Base-by-base conservation (phyloP, 345 rosid genomes). In the Diplotaxis tenuifolia region DNA sequence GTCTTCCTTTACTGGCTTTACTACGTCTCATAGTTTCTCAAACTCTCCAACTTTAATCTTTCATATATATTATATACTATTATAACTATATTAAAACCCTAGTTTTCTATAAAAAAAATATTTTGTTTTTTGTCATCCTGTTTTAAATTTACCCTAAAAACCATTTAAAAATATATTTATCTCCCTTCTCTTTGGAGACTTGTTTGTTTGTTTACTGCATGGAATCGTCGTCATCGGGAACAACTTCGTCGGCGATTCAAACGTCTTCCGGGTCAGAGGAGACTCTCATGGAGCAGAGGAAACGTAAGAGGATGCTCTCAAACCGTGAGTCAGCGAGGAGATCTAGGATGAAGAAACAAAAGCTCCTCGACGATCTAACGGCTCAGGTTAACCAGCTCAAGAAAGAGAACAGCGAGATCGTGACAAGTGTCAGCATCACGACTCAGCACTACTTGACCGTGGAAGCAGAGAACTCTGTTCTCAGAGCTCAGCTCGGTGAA, bases 1-100 rank as follows among this genome's bases (percentile, higher is more conserved):
- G 99, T 89, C 78, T 95, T 95, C 84, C 99, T 95, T 76, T 95
- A 95, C 89, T 95, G 93, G 92, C 74, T 95, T 65, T 95, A 95
- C 82, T 95, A 95, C 65, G 99, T 95, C 78, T 95, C 99, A 84
- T 95, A 82, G 81, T 83, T 79, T 63, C 72, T 32, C 15, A 54
- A 42, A 4, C 1, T 16, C 19, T 60, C 38, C 2, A 3, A 2
- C 0, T 12, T 40, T 61, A 22, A 4, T 68, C 32, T 20, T 60
- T 55, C 70, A 3, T 45, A 69, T 25, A 56, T 6, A 75, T 6
- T 49, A 62, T 23, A 45, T 4, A 77, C 11, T n/a, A 42, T 12
- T 16, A 14, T 72, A 63, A 38, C 4, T 31, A 21, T 7, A 42
- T 15, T 49, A 60, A 59, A 75, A 53, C 59, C 60, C 56, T 62